phyloP scores from a whole-genome alignment of 2,329 filamentous ascomycete genomes.

The Talaromyces funiculosus region DNA sequence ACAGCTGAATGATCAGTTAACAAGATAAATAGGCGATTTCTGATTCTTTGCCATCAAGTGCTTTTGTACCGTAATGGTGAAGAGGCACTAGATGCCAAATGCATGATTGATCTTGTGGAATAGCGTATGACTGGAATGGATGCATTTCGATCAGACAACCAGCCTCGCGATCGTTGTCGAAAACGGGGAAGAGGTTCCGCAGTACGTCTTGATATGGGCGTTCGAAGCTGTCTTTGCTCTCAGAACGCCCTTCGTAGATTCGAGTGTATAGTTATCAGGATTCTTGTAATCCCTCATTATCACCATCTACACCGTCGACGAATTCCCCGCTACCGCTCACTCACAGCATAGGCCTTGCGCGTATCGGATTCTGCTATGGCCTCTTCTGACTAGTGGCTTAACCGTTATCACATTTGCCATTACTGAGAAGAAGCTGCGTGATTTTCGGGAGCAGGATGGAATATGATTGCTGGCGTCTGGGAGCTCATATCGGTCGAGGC shows the following conservation, averaged over 20 bases:
- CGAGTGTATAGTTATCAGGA: not conserved
- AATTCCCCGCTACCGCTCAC: slow-evolving; percentile 12
- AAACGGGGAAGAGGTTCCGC: slow-evolving; percentile 9
- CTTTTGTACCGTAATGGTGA: not conserved
- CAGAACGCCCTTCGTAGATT: not conserved
- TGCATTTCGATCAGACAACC: not conserved
- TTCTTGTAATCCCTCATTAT: slow-evolving; percentile 9
- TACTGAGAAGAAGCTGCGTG: slow-evolving; percentile 16
- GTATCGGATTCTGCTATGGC: slow-evolving; percentile 16
- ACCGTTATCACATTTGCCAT: slow-evolving; percentile 16
- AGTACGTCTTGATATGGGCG: slow-evolving; percentile 7
- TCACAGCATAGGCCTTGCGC: slow-evolving; percentile 15
- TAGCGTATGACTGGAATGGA: not conserved
- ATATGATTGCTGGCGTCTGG: slow-evolving; percentile 19
- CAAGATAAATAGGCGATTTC: not conserved
- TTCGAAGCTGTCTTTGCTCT: slow-evolving; percentile 3
- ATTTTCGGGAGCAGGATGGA: slow-evolving; percentile 20
- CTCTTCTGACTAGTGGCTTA: slow-evolving; percentile 15
- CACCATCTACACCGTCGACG: slow-evolving; percentile 18
- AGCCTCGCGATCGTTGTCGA: slow-evolving; percentile 8
- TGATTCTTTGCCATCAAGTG: not conserved
- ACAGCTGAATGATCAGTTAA: not conserved
- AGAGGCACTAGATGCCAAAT: not conserved
- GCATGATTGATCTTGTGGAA: not conserved
- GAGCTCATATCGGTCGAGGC: not conserved